Evolutionary conservation across 805 yeast genomes (phyloP), one percentile per base, ranked within the genome.

Genomic region (Barnettozyma pratensis): DNA sequence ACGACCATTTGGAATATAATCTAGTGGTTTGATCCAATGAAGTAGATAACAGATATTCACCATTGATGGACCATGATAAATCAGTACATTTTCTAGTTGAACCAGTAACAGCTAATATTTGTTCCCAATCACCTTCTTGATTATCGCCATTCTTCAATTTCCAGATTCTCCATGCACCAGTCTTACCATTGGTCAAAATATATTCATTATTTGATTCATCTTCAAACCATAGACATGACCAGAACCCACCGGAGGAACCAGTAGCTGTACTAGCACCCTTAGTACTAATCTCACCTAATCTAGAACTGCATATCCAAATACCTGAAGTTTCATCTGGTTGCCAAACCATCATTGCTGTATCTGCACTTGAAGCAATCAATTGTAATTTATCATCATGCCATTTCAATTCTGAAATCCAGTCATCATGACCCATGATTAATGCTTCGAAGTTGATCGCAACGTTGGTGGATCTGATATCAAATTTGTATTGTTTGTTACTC

Each of bases 221-320:
- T 6, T 66, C 63, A 44, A 84, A 76, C 98, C 98, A 94, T 28
- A 83, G 59, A 41, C 82, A 75, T 3, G 76, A 67, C 84, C 84
- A 80, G 57, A 82, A 81, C 7, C 87, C 87, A 60, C 87, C 87
- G 6, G 84, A 81, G 0, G 99, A 85, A 6, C 99, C 99, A 0
- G 99, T 94, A 4, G 99, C 99, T 0, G 99, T 90, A 4, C 96
- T 86, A 0, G 99, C 97, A 59, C 99, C 99, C 67, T 94, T 92
- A 44, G 90, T 85, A 39, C 96, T 85, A 51, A 94, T 74, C 58
- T 95, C 98, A 41, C 99, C 99, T 19, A 94, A 69, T 56, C 98
- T 72, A 19, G 83, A 71, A 7, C 75, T 75, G 45, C 95, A 85
- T 25, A 87, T 74, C 99, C 99, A 94, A 42, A 94, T 83, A 4